Base-by-base conservation (phyloP, 179 eudicot genomes). In the Beta corolliflora region DNA sequence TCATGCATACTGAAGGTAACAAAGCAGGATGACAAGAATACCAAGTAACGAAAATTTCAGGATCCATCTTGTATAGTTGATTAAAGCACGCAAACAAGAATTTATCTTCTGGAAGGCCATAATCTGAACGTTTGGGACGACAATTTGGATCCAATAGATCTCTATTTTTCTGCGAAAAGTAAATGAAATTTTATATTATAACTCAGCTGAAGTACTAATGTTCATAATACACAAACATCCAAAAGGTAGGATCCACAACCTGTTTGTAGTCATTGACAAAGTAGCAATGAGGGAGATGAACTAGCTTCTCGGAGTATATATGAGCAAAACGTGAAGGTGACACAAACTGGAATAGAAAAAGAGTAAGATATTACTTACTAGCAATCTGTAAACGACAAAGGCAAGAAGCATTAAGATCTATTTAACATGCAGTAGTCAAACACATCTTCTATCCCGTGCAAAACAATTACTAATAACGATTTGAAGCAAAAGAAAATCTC, bases 61-160 rank as follows among this genome's bases (percentile, higher is more conserved):
- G 97, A 83, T 93, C 98, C 95, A 95, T 95, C 87, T 95, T 95
- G 88, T 95, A 93, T 78, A 95, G 86, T 85, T 95, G 98, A 84
- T 95, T 95, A 81, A 95, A 95, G 82, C 97, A 95, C 54, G 95
- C 98, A 88, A 95, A 95, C 81, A 93, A 88, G 80, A 95, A 95
- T 82, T 93, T 95, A 84, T 89, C 91, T 82, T 92, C 97, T 44
- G 98, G 97, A 79, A 95, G 86, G 45, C 98, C 97, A 83, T 91
- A 95, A 84, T 91, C 97, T 80, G 98, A 93, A 41, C 98, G 92
- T 88, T 90, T 95, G 68, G 77, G 89, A 68, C 73, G 90, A 86
- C 89, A 91, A 79, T 79, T 88, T 55, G 91, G 88, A 73, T 95
- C 95, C 86, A 95, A 88, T 31, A 95, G 93, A 88, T 93, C 97